These are phyloP conservation scores for Prunus campanulata DNA, from an alignment of 306 rosid genomes.

Conservation along the genomic window DNA sequence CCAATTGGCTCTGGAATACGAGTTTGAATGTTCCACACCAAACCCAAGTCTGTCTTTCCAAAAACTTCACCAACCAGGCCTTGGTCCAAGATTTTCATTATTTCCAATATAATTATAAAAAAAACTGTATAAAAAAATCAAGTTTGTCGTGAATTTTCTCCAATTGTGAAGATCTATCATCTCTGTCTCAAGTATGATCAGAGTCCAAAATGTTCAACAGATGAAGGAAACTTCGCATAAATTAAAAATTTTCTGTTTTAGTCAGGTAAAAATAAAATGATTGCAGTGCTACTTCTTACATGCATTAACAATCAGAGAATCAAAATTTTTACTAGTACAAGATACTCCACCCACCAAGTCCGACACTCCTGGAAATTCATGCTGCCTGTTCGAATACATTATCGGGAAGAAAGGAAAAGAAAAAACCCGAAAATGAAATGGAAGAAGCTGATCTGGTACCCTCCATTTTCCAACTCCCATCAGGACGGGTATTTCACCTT, in stretches of 20 bases:
- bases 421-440: background rate
- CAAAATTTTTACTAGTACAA: background rate
- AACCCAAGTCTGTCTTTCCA: too few relatives aligned
- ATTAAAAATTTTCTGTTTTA: background rate
- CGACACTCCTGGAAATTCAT: background rate
- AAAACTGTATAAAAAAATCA: too few relatives aligned
- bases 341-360: background rate
- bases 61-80: too few relatives aligned
- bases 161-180: too few relatives aligned
- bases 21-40: too few relatives aligned
- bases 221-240: background rate
- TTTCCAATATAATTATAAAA: too few relatives aligned
- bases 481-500: constrained; percentile 40
- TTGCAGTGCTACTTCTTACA: background rate
- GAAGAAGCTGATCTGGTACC: background rate
- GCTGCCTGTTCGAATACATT: background rate
- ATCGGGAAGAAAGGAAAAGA: background rate
- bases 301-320: background rate
- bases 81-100: too few relatives aligned
- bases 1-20: too few relatives aligned
- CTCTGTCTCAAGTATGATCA: background rate
- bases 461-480: background rate
- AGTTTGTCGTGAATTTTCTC: too few relatives aligned
- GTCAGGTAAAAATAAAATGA: background rate
- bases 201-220: background rate